Base-by-base conservation (phyloP, 192 early-diverging fungal genomes). In the Backusella tuberculispora region DNA sequence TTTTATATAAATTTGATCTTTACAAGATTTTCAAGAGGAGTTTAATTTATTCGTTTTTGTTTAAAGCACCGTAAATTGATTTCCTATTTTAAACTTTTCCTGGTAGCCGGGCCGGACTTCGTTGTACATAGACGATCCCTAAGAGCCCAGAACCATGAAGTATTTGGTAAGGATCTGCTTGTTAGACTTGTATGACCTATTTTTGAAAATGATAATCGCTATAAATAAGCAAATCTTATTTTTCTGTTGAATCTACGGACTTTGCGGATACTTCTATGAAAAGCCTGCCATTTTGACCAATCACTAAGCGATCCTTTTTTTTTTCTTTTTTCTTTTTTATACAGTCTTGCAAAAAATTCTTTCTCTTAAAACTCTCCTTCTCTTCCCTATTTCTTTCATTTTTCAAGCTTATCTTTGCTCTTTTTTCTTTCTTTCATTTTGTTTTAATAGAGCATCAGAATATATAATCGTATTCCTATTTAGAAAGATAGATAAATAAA, bases 121-220 rank as follows among this genome's bases (percentile, higher is more conserved):
- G 53, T 60, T 60, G 53, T 24, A 60, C 53, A 26, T 21, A 60
- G 53, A 13, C 21, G 53, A 60, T 60, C 53, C 53, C 24, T 60
- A 60, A 12, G 53, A 60, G 53, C 53, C 53, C 53, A 60, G 53
- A 60, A 60, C 53, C 53, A 60, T 60, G 10, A 24, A 60, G 24
- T 60, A 60, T 60, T 60, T 60, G 21, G 53, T 60, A 60, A 26
- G 24, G 53, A 60, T 60, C 53, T 60, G 21, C 53, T 60, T 60
- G 53, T 60, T 60, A 60, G 53, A 29, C 53, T 60, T 60, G 53
- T 60, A 60, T 10, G 26, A 60, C 53, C 53, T 13, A 60, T 3
- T 60, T 60, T 60, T 60, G 53, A 24, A 60, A 24, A 12, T 60
- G 53, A 60, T 26, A 26, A 26, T 60, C 53, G 10, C 24, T 24